Conservation (phyloP, 306 rosid genomes). For the Cucurbita argyrosperma region DNA sequence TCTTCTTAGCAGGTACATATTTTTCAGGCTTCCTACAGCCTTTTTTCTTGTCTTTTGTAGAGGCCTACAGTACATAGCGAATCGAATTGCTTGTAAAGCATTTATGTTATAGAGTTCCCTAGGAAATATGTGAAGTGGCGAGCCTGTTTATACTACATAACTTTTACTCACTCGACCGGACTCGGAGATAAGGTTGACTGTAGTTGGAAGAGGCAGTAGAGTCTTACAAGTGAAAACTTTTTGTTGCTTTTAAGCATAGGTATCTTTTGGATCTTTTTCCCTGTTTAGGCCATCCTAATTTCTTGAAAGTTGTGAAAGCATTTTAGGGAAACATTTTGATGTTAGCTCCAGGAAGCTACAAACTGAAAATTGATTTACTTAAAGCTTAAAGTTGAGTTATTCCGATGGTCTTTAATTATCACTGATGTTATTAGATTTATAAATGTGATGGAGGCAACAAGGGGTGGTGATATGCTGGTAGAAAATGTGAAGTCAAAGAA, state of each 20-base stretch:
- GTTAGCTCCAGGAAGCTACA: not conserved
- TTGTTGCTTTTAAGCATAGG: not conserved
- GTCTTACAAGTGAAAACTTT: not conserved
- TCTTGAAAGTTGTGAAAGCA: not conserved
- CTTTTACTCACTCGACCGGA: not conserved
- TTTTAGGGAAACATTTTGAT: not conserved
- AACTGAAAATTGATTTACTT: not conserved
- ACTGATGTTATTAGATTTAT: conserved; percentile 42
- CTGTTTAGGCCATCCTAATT: not conserved
- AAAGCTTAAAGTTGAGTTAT: not conserved
- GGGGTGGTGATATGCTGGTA: conserved; percentile 71
- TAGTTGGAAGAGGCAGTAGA: conserved; percentile 1
- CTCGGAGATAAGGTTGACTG: not conserved
- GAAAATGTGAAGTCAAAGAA: conserved; percentile 46
- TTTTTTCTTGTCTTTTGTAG: not conserved
- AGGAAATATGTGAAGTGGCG: not conserved
- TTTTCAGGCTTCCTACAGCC: conserved; percentile 9
- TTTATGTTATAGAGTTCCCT: not conserved
- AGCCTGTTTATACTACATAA: not conserved
- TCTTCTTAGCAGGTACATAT: conserved; percentile 72
- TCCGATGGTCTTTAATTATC: not conserved
- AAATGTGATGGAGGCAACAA: conserved; percentile 61
- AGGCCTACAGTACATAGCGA: not conserved
- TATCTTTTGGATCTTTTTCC: not conserved
- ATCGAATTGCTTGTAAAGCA: not conserved